Evolutionary conservation across 2,329 filamentous ascomycete species (phyloP).

Genomic region (Cytospora paraplurivora): DNA sequence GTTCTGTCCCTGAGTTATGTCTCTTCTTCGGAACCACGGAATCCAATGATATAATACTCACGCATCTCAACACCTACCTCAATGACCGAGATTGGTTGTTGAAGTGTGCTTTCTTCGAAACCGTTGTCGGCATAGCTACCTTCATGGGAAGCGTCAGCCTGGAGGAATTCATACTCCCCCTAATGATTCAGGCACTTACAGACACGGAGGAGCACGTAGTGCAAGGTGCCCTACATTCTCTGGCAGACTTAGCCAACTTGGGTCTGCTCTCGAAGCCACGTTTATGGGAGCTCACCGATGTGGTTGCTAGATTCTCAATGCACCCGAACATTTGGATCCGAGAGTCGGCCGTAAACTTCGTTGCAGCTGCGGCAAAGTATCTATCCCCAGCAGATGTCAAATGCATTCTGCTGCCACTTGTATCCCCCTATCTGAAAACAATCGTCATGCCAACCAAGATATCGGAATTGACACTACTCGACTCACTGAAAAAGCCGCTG

Average conservation of each 20-base stretch:
- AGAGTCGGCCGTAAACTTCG: conserved; percentile 82
- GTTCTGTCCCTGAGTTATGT: conserved; percentile 88
- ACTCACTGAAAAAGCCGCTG: conserved; percentile 80
- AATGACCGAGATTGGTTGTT: conserved; percentile 97
- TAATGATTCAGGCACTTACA: conserved; percentile 93
- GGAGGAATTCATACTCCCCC: conserved; percentile 91
- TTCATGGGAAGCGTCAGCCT: conserved; percentile 87
- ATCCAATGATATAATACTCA: conserved; percentile 93
- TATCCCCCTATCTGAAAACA: conserved; percentile 80
- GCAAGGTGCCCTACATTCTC: conserved; percentile 82
- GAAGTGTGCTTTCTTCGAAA: conserved; percentile 95
- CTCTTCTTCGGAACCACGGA: conserved; percentile 93
- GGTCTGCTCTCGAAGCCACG: conserved; percentile 84
- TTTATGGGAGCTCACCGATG: conserved; percentile 84
- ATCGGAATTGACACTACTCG: conserved; percentile 73
- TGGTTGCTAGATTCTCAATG: conserved; percentile 82
- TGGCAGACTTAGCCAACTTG: conserved; percentile 84
- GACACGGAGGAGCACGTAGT: conserved; percentile 94
- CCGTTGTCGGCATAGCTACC: conserved; percentile 87
- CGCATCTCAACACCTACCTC: conserved; percentile 93
- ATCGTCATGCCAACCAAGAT: conserved; percentile 63
- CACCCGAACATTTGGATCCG: conserved; percentile 96
- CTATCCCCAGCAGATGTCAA: conserved; percentile 78
- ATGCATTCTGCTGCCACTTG: conserved; percentile 79
- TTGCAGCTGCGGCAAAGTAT: conserved; percentile 74